Base-by-base conservation (phyloP, 805 yeast genomes). In the Metschnikowia santaceciliae region DNA sequence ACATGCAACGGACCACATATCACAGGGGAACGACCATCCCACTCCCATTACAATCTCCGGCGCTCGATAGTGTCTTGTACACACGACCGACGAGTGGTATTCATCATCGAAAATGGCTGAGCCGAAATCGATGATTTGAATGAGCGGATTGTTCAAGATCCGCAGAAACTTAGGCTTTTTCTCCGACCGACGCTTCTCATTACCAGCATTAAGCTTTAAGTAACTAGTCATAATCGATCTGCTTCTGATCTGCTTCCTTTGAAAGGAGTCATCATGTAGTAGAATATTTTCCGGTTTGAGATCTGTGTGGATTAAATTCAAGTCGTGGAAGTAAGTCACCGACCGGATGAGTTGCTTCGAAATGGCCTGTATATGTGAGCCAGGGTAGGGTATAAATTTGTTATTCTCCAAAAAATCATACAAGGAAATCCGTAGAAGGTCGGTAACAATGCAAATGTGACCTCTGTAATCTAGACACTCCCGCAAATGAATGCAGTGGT, bases 11-110 rank as follows among this genome's bases (percentile, higher is more conserved):
- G 96, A 88, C 99, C 99, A 94, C 72, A 92, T 74, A 66, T 94
- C 99, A 67, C 98, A 92, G 1, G 97, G 96, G 60, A 80, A 90
- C 6, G 96, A 87, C 98, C 99, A 94, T 17, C 97, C 97, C n/a
- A 81, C 77, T 1, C 97, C 97, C 32, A 94, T 70, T 1, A 92
- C 90, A 55, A 94, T 90, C 66, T 94, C 99, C 0, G 99, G 99
- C 0, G 99, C 99, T 48, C 99, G 75, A 67, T 94, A 94, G 68
- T 94, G 99, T 46, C 99, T 77, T 1, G 99, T 94, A 6, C 96
- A 88, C 10, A 94, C 96, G 14, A 94, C 83, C 19, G 87, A 82
- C 3, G 95, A 84, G 73, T 94, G 99, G 65, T 88, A 90, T 70
- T 94, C 98, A 68, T 91, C 96, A 59, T 88, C 80, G 62, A 94